Conservation (phyloP, 2,329 filamentous ascomycete genomes). For the Aspergillus nomiae region DNA sequence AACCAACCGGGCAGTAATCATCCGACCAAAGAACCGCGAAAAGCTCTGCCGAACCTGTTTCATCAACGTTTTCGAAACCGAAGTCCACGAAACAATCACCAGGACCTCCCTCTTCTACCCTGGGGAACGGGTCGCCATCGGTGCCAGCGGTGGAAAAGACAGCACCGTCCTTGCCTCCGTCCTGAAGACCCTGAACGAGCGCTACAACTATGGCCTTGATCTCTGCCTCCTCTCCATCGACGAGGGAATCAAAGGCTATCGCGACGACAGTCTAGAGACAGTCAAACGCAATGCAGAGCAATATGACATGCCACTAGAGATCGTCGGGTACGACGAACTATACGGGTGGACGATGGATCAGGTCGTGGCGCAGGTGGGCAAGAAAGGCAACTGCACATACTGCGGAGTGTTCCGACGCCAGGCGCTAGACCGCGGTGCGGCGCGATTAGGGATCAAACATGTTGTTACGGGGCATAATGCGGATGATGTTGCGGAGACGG, state of each 20-base stretch:
- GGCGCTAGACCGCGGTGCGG: slow-evolving; percentile 88
- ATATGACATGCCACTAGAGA: slow-evolving; percentile 88
- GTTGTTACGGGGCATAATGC: slow-evolving; percentile 98
- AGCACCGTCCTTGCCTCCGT: slow-evolving; percentile 95
- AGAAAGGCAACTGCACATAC: slow-evolving; percentile 99
- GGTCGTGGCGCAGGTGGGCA: slow-evolving; percentile 92
- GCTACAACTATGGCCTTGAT: slow-evolving; percentile 82
- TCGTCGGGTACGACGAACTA: slow-evolving; percentile 88
- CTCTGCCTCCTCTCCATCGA: slow-evolving; percentile 89
- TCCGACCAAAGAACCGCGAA: slow-evolving; percentile 90
- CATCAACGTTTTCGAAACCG: slow-evolving; percentile 81
- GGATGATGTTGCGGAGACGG: slow-evolving; percentile 94
- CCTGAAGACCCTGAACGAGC: slow-evolving; percentile 89
- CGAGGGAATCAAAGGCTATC: slow-evolving; percentile 95
- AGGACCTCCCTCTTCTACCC: slow-evolving; percentile 76
- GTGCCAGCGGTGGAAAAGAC: slow-evolving; percentile 95
- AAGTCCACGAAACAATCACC: slow-evolving; percentile 90
- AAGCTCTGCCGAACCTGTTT: slow-evolving; percentile 93
- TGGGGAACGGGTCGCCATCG: slow-evolving; percentile 89
- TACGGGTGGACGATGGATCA: slow-evolving; percentile 99
- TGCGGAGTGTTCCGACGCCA: slow-evolving; percentile 95
- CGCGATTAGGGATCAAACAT: slow-evolving; percentile 82
- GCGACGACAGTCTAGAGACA: slow-evolving; percentile 93
- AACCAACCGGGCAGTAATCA: slow-evolving; percentile 77
- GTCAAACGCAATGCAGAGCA: slow-evolving; percentile 91